Conservation (phyloP, 1,284 basidiomycete genomes). For the Inonotus obliquus region DNA sequence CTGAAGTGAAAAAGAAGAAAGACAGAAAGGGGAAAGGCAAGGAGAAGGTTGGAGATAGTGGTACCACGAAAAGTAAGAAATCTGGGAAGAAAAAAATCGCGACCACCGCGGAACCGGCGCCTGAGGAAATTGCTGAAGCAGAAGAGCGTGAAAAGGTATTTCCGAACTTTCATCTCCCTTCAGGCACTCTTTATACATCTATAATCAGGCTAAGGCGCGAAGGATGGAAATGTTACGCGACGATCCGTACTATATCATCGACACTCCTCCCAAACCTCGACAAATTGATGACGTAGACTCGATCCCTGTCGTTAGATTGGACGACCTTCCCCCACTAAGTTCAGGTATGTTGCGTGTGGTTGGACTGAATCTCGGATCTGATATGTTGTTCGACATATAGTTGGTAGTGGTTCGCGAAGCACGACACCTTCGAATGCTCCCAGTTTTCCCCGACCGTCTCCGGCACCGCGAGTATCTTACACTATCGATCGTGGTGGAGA, state of each 20-base stretch:
- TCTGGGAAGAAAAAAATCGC: constrained; percentile 26
- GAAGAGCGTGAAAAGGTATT: constrained; percentile 14
- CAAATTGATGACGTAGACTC: constrained; percentile 66
- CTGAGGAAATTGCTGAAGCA: constrained; percentile 12
- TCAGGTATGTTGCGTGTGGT: constrained; percentile 31
- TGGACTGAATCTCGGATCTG: background rate
- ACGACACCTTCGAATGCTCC: constrained; percentile 29
- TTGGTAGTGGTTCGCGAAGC: constrained; percentile 37
- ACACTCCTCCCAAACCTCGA: constrained; percentile 44
- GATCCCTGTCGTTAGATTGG: constrained; percentile 81
- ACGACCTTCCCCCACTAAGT: constrained; percentile 54
- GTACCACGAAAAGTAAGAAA: constrained; percentile 24
- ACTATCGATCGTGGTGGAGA: constrained; percentile 78
- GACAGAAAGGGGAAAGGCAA: constrained; percentile 37
- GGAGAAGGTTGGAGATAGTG: constrained; percentile 36
- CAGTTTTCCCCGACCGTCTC: constrained; percentile 10
- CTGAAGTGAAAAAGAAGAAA: constrained; percentile 32
- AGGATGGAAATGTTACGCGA: constrained; percentile 69
- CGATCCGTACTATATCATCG: constrained; percentile 86
- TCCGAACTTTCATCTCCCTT: background rate
- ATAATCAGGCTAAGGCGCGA: constrained; percentile 63
- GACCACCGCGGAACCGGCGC: background rate
- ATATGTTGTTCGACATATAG: constrained; percentile 20
- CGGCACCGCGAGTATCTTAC: constrained; percentile 33
- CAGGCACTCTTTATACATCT: background rate